These are phyloP conservation scores for Cryptosporidium andersoni DNA, from an alignment of 169 alveolate species.

Conservation along the genomic window DNA sequence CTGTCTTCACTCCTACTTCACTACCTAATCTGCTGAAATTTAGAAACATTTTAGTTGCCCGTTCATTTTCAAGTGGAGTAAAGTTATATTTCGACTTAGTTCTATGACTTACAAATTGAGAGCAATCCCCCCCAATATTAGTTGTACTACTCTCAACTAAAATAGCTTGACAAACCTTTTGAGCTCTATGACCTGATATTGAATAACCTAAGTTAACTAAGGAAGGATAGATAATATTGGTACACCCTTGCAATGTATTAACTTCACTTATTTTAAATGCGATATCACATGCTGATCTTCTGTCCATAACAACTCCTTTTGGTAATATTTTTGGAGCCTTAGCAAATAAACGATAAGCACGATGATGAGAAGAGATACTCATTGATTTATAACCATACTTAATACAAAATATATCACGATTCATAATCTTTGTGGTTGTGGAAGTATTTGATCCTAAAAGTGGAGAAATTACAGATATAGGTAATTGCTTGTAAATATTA, in stretches of 20 bases:
- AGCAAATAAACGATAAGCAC: conserved; percentile 28
- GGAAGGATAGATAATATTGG: conserved; percentile 39
- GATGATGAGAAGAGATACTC: conserved; percentile 7
- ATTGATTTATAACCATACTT: conserved; percentile 35
- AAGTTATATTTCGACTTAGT: conserved; percentile 18
- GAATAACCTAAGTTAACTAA: conserved; percentile 52
- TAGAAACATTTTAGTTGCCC: conserved; percentile 17
- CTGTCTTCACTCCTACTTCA: conserved; percentile 8
- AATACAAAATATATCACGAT: conserved; percentile 34
- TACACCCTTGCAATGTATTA: conserved; percentile 28
- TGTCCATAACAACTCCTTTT: conserved; percentile 50
- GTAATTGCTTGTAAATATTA: not conserved
- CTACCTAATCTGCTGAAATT: not conserved
- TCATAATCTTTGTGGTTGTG: conserved; percentile 5
- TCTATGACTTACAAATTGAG: conserved; percentile 43
- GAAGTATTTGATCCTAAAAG: conserved; percentile 10
- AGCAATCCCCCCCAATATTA: conserved; percentile 3
- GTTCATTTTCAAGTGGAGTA: conserved; percentile 10
- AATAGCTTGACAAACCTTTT: conserved; percentile 58
- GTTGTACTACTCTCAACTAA: conserved; percentile 35
- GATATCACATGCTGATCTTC: conserved; percentile 48
- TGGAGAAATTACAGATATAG: not conserved
- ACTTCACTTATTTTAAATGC: conserved; percentile 28
- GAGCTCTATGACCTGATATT: conserved; percentile 34
- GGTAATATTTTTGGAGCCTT: conserved; percentile 54